phyloP scores from a whole-genome alignment of 1,139 yeast species.

The Torulaspora globosa region DNA sequence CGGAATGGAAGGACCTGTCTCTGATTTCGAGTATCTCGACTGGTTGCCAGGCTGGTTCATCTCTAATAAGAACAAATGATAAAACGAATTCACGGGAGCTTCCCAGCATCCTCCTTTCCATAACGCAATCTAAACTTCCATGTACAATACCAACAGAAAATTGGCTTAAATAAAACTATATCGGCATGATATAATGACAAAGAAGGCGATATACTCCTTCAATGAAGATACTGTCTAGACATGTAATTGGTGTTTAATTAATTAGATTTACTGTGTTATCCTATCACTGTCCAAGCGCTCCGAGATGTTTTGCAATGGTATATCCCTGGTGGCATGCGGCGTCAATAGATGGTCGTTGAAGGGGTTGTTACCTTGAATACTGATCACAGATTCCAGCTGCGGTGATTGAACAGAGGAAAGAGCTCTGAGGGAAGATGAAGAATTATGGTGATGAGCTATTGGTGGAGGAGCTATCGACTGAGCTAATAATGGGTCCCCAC shows the following conservation, averaged over 20 bases:
- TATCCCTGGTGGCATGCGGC: slow-evolving; percentile 33
- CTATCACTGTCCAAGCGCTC: slow-evolving; percentile 33
- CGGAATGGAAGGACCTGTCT: slow-evolving; percentile 84
- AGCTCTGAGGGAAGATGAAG: slow-evolving; percentile 15
- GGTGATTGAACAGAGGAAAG: slow-evolving; percentile 30
- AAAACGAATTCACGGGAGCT: background rate
- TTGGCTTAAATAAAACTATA: background rate
- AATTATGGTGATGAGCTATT: slow-evolving; percentile 21
- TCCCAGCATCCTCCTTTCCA: background rate
- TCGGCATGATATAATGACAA: background rate
- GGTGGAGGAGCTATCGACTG: slow-evolving; percentile 21
- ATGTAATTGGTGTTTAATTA: no score
- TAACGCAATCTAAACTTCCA: background rate
- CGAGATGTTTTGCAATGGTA: slow-evolving; percentile 24
- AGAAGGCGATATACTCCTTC: background rate
- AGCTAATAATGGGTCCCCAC: slow-evolving; percentile 8
- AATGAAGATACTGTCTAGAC: background rate
- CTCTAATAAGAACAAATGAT: slow-evolving; percentile 20
- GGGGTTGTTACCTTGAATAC: slow-evolving; percentile 35
- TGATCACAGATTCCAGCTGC: slow-evolving; percentile 28
- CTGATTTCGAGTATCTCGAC: slow-evolving; percentile 65
- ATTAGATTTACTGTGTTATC: slow-evolving; percentile 31
- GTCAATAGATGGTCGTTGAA: slow-evolving; percentile 28
- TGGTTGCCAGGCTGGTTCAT: slow-evolving; percentile 76
- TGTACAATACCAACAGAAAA: slow-evolving; percentile 2